A percentile compares a stretch with the other conserved stretches of the same genome.
Evolutionary conservation across 306 rosid genomes (phyloP).

Genomic region (Sindora glabra): DNA sequence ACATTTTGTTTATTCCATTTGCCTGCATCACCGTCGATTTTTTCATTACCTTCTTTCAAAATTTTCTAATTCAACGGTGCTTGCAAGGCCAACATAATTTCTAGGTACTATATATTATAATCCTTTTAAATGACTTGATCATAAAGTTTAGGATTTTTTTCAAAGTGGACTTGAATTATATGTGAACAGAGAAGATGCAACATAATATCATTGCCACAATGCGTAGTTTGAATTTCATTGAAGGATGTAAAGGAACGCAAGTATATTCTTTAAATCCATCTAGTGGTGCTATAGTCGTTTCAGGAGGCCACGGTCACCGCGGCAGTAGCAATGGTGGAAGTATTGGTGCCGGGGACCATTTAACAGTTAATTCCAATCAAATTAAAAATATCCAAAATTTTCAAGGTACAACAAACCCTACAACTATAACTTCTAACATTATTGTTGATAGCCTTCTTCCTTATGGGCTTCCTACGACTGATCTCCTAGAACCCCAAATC

Average conservation of each 20-base stretch:
- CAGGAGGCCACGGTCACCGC: background rate
- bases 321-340: conserved; percentile 13
- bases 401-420: background rate
- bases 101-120: background rate
- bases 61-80: conserved; percentile 3
- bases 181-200: conserved; percentile 35
- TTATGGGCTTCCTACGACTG: conserved; percentile 54
- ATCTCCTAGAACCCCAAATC: conserved; percentile 55
- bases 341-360: conserved; percentile 54
- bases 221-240: conserved; percentile 80
- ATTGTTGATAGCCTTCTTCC: conserved; percentile 46
- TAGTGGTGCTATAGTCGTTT: background rate
- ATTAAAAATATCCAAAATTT: conserved; percentile 31
- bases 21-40: conserved; percentile 17
- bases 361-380: conserved; percentile 30
- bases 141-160: background rate
- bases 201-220: conserved; percentile 56
- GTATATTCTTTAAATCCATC: conserved; percentile 50
- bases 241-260: conserved; percentile 75
- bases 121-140: background rate
- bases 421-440: conserved; percentile 3
- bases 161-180: background rate
- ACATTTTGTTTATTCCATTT: background rate
- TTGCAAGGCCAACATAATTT: background rate
- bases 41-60: background rate